Conservation (phyloP, 768 basidiomycete species). For the Termitomyces sp. region DNA sequence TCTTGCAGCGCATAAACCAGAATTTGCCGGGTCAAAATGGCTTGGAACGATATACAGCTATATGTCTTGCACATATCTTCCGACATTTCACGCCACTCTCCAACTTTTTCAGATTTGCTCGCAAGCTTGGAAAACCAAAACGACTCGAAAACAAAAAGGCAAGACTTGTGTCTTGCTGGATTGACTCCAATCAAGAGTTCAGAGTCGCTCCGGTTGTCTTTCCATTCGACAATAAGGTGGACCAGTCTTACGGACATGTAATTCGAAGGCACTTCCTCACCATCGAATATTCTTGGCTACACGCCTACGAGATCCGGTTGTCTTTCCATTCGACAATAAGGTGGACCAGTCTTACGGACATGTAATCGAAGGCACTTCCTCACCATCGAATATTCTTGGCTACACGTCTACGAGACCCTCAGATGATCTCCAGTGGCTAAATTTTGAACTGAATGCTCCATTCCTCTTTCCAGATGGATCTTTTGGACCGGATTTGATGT, state of each 20-base stretch:
- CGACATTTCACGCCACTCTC: neutral
- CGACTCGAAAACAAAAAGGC: neutral
- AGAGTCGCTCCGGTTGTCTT: neutral
- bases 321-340: neutral
- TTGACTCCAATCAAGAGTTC: neutral
- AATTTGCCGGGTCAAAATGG: neutral
- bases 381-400: neutral
- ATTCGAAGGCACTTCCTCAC: neutral
- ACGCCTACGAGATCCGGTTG: neutral
- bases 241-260: neutral
- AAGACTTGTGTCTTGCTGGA: constrained; percentile 5
- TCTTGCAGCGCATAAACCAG: neutral
- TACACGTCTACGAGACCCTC: neutral
- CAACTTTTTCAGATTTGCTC: neutral
- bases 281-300: neutral
- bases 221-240: neutral
- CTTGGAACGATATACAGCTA: neutral
- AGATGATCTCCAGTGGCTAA: neutral
- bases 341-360: neutral
- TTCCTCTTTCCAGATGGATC: neutral
- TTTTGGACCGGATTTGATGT: constrained; percentile 4
- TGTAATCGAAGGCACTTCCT: neutral
- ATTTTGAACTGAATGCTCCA: neutral
- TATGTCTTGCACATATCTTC: neutral
- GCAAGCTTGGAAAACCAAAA: neutral